Evolutionary conservation across 2,329 filamentous ascomycete species (phyloP).

Genomic region (Monilinia vaccinii-corymbosi): DNA sequence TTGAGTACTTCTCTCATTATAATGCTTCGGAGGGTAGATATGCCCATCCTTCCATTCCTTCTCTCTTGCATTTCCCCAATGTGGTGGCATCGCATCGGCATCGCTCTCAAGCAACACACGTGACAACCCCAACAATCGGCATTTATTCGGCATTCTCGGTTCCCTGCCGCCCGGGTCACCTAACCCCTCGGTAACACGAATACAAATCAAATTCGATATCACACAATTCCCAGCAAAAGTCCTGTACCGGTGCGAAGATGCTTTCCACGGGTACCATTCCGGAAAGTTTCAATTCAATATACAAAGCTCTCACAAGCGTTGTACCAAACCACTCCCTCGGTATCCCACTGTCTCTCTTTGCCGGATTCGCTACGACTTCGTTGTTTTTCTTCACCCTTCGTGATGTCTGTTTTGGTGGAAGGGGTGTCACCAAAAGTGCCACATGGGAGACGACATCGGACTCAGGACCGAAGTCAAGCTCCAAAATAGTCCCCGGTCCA

Average conservation of each 20-base stretch:
- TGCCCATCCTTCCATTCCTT: background rate
- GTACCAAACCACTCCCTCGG: background rate
- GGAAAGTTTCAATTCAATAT: background rate
- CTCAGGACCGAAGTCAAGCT: background rate
- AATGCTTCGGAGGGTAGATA: background rate
- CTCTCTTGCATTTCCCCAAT: background rate
- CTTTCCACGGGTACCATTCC: background rate
- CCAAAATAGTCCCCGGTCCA: slow-evolving; percentile 18
- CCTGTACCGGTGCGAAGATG: background rate
- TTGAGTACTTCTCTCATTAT: background rate
- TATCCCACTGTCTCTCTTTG: background rate
- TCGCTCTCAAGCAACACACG: background rate
- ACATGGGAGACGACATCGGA: background rate
- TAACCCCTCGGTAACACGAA: background rate
- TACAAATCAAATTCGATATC: background rate
- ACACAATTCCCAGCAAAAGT: background rate
- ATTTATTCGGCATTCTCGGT: background rate
- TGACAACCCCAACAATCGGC: background rate
- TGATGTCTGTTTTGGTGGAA: background rate
- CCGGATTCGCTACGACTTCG: background rate
- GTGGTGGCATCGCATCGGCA: background rate
- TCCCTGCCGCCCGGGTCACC: background rate
- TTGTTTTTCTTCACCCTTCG: background rate
- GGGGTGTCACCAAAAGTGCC: background rate
- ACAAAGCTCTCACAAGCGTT: background rate